Conservation (phyloP, 768 basidiomycete genomes). For the Leucogyrophana mollusca region DNA sequence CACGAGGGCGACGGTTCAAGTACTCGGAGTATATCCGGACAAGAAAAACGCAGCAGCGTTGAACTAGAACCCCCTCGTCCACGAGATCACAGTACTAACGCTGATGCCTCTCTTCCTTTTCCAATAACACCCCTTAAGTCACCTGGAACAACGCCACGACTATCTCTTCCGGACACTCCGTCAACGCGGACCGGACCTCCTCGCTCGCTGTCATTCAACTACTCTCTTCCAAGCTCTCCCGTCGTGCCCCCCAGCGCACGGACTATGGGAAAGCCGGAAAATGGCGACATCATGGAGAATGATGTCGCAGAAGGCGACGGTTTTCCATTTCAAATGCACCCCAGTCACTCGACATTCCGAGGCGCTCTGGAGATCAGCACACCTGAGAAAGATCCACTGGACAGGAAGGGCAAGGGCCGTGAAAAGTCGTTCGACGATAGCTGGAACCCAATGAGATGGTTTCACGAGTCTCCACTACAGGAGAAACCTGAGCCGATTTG, state of each 20-base stretch:
- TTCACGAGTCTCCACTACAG: conserved; percentile 50
- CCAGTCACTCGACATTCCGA: conserved; percentile 48
- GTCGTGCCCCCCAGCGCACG: conserved; percentile 25
- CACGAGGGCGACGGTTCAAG: too few relatives aligned
- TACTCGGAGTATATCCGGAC: neutral
- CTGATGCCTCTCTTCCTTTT: conserved; percentile 8
- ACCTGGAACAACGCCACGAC: conserved; percentile 1
- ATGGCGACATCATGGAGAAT: conserved; percentile 25
- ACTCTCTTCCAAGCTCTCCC: conserved; percentile 47
- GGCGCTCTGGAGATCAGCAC: conserved; percentile 54
- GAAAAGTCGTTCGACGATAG: conserved; percentile 48
- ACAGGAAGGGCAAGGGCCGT: conserved; percentile 55
- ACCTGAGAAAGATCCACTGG: conserved; percentile 37
- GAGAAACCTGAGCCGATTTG: conserved; percentile 40
- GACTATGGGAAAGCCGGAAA: conserved; percentile 25
- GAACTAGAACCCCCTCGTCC: too few relatives aligned
- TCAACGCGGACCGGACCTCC: conserved; percentile 72
- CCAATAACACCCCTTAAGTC: conserved; percentile 6
- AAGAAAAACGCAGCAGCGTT: neutral
- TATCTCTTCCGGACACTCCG: conserved; percentile 41
- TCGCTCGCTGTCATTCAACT: conserved; percentile 66
- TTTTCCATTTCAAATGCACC: conserved; percentile 26
- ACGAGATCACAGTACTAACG: neutral
- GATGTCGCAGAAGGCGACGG: conserved; percentile 32
- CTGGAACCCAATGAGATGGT: conserved; percentile 57